Evolutionary conservation across 441 rosid species (phyloP).

Genomic region (Manihot esculenta): DNA sequence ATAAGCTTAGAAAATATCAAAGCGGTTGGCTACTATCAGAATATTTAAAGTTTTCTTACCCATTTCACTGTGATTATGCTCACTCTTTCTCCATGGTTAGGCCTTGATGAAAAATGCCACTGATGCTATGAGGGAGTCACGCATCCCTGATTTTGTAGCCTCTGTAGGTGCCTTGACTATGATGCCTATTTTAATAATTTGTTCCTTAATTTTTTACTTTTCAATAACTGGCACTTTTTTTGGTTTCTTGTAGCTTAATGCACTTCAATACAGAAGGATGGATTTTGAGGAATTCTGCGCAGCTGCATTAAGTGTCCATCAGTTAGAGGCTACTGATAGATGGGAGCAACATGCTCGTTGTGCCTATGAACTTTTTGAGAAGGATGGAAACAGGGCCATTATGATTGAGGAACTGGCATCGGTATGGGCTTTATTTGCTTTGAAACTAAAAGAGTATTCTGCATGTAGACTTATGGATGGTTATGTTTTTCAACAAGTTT

Average conservation of each 20-base stretch:
- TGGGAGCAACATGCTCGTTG: conserved; percentile 97
- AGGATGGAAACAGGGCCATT: conserved; percentile 90
- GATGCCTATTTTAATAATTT: conserved; percentile 9
- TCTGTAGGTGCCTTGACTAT: conserved; percentile 50
- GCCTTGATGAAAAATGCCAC: conserved; percentile 80
- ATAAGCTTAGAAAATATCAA: conserved; percentile 76
- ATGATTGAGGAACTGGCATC: conserved; percentile 87
- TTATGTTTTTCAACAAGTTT: neutral
- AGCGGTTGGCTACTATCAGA: conserved; percentile 38
- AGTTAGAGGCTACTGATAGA: conserved; percentile 80
- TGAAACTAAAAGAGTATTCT: neutral
- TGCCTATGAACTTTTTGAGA: conserved; percentile 92
- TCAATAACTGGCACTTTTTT: neutral
- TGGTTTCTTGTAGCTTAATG: conserved; percentile 53
- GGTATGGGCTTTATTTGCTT: conserved; percentile 37
- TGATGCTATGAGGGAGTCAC: conserved; percentile 91
- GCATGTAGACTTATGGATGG: neutral
- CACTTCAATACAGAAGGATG: conserved; percentile 89
- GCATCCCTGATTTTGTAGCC: conserved; percentile 73
- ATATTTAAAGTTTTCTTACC: neutral
- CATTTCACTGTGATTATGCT: conserved; percentile 11
- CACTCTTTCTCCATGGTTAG: conserved; percentile 33
- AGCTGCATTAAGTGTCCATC: conserved; percentile 78
- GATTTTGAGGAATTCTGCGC: conserved; percentile 89
- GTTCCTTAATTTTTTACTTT: conserved; percentile 2